Conservation (phyloP, 2,329 filamentous ascomycete species). For the Coniochaeta prunicola region DNA sequence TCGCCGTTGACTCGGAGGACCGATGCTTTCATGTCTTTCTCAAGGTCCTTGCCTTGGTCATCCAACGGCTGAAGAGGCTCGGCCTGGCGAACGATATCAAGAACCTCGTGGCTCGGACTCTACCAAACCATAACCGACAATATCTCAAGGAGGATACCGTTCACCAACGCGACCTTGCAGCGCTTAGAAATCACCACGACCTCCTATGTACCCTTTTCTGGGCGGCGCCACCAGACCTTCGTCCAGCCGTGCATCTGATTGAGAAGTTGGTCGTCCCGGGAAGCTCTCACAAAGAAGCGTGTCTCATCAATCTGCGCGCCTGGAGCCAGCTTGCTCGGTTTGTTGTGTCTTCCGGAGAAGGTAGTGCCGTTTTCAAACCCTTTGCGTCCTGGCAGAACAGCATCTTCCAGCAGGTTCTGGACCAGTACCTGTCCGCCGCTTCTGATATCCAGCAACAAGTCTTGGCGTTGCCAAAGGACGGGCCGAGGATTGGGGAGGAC, state of each 20-base stretch:
- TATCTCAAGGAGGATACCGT: slow-evolving; percentile 56
- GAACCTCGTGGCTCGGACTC: slow-evolving; percentile 53
- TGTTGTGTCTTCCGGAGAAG: slow-evolving; percentile 38
- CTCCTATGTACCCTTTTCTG: slow-evolving; percentile 60
- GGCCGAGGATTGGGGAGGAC: slow-evolving; percentile 32
- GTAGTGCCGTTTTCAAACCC: slow-evolving; percentile 33
- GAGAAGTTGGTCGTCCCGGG: slow-evolving; percentile 52
- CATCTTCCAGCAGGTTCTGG: slow-evolving; percentile 49
- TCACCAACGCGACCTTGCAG: slow-evolving; percentile 53
- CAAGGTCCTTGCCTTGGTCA: slow-evolving; percentile 53
- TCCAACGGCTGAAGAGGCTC: slow-evolving; percentile 41
- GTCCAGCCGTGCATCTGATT: slow-evolving; percentile 46
- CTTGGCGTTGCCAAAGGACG: slow-evolving; percentile 37
- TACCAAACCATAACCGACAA: slow-evolving; percentile 60
- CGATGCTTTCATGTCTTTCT: slow-evolving; percentile 61
- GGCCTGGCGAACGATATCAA: slow-evolving; percentile 48
- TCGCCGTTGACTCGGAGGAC: slow-evolving; percentile 47
- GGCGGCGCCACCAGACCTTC: slow-evolving; percentile 48
- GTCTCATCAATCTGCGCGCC: slow-evolving; percentile 54
- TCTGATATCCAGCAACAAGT: slow-evolving; percentile 50
- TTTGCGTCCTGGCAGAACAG: slow-evolving; percentile 51
- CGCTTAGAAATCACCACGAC: slow-evolving; percentile 62
- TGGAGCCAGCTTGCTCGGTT: slow-evolving; percentile 58
- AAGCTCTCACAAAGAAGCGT: slow-evolving; percentile 59
- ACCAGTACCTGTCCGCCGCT: slow-evolving; percentile 50